Percentiles rank a stretch among this genome's conserved stretches.
Conservation (phyloP, 2,329 filamentous ascomycete genomes). For the Trichoderma harzianum region DNA sequence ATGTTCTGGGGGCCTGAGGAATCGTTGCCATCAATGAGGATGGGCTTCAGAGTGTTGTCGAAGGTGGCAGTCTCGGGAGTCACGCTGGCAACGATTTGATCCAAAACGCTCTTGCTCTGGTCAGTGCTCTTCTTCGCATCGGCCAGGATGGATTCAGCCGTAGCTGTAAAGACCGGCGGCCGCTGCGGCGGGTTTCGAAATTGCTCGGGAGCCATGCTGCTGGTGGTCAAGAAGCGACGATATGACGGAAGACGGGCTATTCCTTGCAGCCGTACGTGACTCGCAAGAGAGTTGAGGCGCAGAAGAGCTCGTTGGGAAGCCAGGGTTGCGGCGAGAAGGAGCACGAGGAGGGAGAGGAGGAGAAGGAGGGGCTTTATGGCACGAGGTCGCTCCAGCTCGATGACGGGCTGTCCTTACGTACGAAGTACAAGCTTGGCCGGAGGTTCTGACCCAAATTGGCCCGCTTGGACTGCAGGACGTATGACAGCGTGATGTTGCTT, state of each 20-base stretch:
- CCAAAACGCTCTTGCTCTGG: slow-evolving; percentile 59
- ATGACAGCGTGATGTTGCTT: not conserved
- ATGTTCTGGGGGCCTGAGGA: slow-evolving; percentile 60
- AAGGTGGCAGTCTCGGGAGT: slow-evolving; percentile 52
- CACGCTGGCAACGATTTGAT: slow-evolving; percentile 64
- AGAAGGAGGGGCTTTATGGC: slow-evolving; percentile 30
- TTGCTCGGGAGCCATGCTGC: slow-evolving; percentile 62
- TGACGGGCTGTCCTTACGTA: not conserved
- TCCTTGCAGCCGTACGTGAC: slow-evolving; percentile 48
- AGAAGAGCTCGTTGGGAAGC: slow-evolving; percentile 58
- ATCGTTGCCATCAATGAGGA: slow-evolving; percentile 69
- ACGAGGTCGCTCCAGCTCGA: slow-evolving; percentile 29
- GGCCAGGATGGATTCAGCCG: slow-evolving; percentile 62
- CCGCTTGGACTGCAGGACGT: slow-evolving; percentile 9
- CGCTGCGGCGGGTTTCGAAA: slow-evolving; percentile 74
- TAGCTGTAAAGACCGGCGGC: slow-evolving; percentile 74
- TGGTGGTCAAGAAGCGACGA: slow-evolving; percentile 43
- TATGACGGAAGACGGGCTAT: slow-evolving; percentile 28
- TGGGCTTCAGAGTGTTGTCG: slow-evolving; percentile 57
- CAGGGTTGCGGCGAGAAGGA: slow-evolving; percentile 64
- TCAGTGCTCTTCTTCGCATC: slow-evolving; percentile 66
- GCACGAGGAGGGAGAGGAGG: slow-evolving; percentile 50
- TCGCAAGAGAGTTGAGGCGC: slow-evolving; percentile 57
- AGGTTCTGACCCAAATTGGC: not conserved
- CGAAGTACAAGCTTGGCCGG: not conserved